phyloP scores from a whole-genome alignment of 345 rosid species.

The Eucalyptus viminalis region DNA sequence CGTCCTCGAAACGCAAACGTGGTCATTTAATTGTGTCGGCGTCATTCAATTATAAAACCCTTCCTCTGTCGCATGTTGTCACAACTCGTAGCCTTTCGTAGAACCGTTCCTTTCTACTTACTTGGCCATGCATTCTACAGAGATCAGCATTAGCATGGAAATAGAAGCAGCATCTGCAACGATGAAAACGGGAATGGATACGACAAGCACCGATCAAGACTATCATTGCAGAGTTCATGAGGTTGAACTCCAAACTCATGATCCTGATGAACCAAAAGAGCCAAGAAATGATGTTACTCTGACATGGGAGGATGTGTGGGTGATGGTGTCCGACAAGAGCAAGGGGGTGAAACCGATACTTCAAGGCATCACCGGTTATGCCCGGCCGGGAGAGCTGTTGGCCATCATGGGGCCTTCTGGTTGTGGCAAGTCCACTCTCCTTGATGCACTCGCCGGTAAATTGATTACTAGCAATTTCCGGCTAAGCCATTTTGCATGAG shows the following conservation, averaged over 20 bases:
- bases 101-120: not conserved
- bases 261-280: not conserved
- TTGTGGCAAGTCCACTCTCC: conserved; percentile 31
- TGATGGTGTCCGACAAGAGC: conserved; percentile 2
- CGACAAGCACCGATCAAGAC: not conserved
- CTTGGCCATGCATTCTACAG: not conserved
- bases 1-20: not conserved
- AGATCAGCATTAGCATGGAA: not conserved
- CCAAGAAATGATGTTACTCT: not conserved
- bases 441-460: conserved; percentile 26
- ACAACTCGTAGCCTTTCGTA: not conserved
- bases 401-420: conserved; percentile 62
- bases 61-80: not conserved
- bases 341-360: conserved; percentile 14
- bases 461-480: not conserved
- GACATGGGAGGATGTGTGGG: conserved; percentile 38
- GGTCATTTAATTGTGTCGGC: not conserved
- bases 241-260: not conserved
- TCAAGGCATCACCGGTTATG: conserved; percentile 27
- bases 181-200: not conserved
- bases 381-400: conserved; percentile 33
- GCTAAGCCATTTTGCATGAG: not conserved
- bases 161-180: not conserved
- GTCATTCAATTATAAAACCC: not conserved
- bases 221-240: not conserved